Conservation (phyloP, 805 yeast genomes). For the Spathaspora hagerdaliae region DNA sequence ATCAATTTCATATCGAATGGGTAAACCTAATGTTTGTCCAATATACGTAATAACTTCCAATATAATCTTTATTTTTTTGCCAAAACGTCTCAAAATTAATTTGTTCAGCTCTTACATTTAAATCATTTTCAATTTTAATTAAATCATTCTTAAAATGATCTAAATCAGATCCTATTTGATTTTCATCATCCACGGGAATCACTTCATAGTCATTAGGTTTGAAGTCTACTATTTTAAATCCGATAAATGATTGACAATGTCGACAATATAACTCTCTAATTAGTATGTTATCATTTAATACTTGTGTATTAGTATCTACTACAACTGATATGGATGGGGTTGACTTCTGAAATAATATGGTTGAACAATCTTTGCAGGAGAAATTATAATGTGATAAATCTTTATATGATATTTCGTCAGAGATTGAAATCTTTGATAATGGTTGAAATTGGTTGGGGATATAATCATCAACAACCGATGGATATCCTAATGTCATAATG, state of each 20-base stretch:
- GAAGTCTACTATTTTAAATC: conserved; percentile 11
- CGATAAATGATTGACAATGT: conserved; percentile 9
- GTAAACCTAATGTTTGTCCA: background rate
- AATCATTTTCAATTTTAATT: conserved; percentile 8
- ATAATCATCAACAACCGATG: background rate
- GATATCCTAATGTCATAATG: background rate
- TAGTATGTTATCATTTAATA: background rate
- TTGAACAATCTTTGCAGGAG: background rate
- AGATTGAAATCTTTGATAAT: background rate
- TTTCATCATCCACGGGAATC: conserved; percentile 1
- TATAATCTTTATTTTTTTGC: conserved; percentile 1
- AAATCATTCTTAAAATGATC: conserved; percentile 8
- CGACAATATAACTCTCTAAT: conserved; percentile 6
- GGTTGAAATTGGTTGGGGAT: conserved; percentile 1
- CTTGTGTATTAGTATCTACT: background rate
- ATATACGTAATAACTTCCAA: conserved; percentile 4
- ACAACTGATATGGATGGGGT: background rate
- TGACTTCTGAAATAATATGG: background rate
- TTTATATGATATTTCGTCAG: background rate
- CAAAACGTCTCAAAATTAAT: background rate
- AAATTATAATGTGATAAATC: background rate
- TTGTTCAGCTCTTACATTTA: conserved; percentile 1
- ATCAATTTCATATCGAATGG: no score
- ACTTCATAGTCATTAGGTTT: conserved; percentile 1
- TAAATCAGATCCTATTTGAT: conserved; percentile 2